A percentile compares a stretch with the other conserved stretches of the same genome.
These are phyloP conservation scores for Rhodotorula sp. DNA, from an alignment of 1,284 basidiomycete genomes.

Conservation along the genomic window DNA sequence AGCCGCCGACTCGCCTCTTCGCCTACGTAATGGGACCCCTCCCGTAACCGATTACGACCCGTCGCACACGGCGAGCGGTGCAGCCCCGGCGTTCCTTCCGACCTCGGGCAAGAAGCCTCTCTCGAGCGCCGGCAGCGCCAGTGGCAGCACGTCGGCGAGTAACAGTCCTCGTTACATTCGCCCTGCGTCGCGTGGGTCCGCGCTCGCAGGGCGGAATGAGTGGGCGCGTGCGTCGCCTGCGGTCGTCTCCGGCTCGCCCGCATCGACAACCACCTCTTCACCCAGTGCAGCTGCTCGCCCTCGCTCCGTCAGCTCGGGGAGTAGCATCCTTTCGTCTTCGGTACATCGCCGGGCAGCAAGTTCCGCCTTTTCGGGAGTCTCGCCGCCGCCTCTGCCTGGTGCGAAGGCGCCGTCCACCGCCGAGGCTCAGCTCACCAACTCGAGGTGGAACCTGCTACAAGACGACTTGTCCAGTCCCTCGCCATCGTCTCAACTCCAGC, in stretches of 20 bases:
- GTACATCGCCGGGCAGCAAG: conserved; percentile 16
- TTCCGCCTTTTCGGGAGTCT: not conserved
- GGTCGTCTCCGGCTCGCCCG: conserved; percentile 14
- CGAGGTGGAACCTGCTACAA: conserved; percentile 19
- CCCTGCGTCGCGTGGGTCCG: not conserved
- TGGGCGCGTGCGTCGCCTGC: not conserved
- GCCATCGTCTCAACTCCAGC: not conserved
- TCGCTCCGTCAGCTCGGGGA: conserved; percentile 26
- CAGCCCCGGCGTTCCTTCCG: conserved; percentile 33
- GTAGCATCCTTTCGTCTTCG: conserved; percentile 32
- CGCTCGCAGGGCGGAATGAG: not conserved
- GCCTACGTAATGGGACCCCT: not conserved
- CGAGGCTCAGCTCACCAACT: conserved; percentile 24
- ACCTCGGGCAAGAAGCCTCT: conserved; percentile 14
- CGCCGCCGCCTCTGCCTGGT: not conserved
- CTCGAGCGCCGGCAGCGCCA: not conserved
- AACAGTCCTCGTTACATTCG: conserved; percentile 25
- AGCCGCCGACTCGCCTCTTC: not conserved
- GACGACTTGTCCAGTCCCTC: conserved; percentile 7
- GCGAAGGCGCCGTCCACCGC: conserved; percentile 23
- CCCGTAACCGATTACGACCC: conserved; percentile 33
- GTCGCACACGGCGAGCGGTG: conserved; percentile 9
- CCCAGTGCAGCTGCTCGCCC: conserved; percentile 17
- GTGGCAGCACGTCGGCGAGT: not conserved
- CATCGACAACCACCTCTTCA: conserved; percentile 23